Base-by-base conservation (phyloP, 805 yeast species). In the Suhomyces prunicola region DNA sequence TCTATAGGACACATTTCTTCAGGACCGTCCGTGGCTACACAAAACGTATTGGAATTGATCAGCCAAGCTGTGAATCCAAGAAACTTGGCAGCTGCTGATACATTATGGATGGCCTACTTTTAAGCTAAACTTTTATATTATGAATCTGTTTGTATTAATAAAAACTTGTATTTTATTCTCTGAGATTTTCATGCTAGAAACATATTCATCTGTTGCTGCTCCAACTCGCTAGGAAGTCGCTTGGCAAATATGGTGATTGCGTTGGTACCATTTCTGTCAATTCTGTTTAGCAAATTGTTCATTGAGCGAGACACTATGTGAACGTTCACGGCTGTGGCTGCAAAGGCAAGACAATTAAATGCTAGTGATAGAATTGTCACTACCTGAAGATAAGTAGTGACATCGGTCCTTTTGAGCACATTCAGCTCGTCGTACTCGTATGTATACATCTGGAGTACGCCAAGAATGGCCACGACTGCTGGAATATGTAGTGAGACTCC, bases 1-100 rank as follows among this genome's bases (percentile, higher is more conserved):
- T 88, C 91, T 53, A 77, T 94, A 71, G 83, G 82, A 6, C 84
- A 80, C 58, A 71, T 75, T 29, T 70, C 75, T 1, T 67, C 74
- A 26, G 88, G 92, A 2, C 90, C 88, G 55, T 83, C 87, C 1
- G 86, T 88, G 36, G 88, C 96, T 8, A 89, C 96, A 36, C 98
- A 93, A 68, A 86, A 89, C 56, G 88, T 91, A 33, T 79, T 94
- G 59, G 97, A 94, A 62, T 80, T 93, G 64, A 90, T 94, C 50
- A 87, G 96, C 5, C 91, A 90, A 64, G 98, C 99, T 6, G 97
- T 92, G 13, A 93, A 92, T 65, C 97, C 98, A 35, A 83, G 96
- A 61, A 90, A 90, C 62, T 74, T 94, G 60, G 97, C 98, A 13
- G 84, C 90, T 51, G 87, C 96, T 5, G 99, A 94, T 62, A 85